These are phyloP conservation scores for Orbilia blumenaviensis DNA, from an alignment of 2,329 filamentous ascomycete species.

Conservation along the genomic window DNA sequence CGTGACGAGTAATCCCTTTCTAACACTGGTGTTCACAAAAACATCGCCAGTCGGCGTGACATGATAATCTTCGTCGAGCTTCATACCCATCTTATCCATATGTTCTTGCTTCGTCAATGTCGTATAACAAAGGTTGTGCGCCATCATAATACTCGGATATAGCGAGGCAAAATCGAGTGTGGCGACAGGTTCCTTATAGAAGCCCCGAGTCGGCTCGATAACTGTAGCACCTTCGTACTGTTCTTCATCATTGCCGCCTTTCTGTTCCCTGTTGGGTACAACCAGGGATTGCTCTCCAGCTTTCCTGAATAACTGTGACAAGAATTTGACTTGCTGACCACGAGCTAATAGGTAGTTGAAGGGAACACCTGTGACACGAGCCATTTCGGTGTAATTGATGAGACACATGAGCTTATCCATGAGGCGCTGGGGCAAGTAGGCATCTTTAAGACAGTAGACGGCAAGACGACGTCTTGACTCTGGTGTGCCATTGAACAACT, in stretches of 20 bases:
- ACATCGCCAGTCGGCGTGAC: conserved; percentile 93
- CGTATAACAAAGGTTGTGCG: conserved; percentile 97
- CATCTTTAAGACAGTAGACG: conserved; percentile 96
- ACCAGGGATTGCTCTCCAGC: conserved; percentile 91
- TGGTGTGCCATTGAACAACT: conserved; percentile 93
- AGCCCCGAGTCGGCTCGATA: conserved; percentile 91
- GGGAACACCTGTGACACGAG: conserved; percentile 96
- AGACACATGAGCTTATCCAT: conserved; percentile 98
- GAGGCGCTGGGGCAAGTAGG: conserved; percentile 88
- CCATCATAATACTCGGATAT: conserved; percentile 98
- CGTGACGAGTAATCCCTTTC: conserved; percentile 90
- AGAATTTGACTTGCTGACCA: conserved; percentile 96
- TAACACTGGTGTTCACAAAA: conserved; percentile 86
- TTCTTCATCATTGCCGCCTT: conserved; percentile 70
- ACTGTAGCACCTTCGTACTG: conserved; percentile 98
- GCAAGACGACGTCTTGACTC: conserved; percentile 90
- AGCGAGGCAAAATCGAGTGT: conserved; percentile 98
- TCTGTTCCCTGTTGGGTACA: conserved; percentile 79
- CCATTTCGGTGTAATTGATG: conserved; percentile 99
- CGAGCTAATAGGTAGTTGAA: conserved; percentile 93
- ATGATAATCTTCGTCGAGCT: conserved; percentile 94
- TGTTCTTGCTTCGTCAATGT: conserved; percentile 82
- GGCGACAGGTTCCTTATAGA: conserved; percentile 93
- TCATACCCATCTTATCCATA: conserved; percentile 77
- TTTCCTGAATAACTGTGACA: conserved; percentile 96